A percentile compares a stretch with the other conserved stretches of the same genome.
Conservation (phyloP, 257 asterid species). For the Perilla frutescens region DNA sequence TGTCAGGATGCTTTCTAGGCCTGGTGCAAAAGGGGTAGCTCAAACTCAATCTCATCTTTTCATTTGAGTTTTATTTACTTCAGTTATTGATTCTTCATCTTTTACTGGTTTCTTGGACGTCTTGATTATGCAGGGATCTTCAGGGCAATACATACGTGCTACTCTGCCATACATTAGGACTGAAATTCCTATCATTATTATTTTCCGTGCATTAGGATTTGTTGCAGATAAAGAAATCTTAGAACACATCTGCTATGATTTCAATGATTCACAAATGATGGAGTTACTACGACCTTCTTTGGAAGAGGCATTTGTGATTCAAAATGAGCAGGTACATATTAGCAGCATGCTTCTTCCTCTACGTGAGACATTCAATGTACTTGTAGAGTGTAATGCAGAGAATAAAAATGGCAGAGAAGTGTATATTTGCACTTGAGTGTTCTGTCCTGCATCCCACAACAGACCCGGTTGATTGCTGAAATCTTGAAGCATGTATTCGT, state of each 20-base stretch:
- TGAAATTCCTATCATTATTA: slow-evolving; percentile 83
- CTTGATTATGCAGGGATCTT: slow-evolving; percentile 66
- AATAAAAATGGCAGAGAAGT: background rate
- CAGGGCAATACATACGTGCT: slow-evolving; percentile 87
- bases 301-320: slow-evolving; percentile 93
- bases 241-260: slow-evolving; percentile 87
- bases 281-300: slow-evolving; percentile 83
- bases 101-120: background rate
- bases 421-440: background rate
- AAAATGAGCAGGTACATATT: slow-evolving; percentile 64
- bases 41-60: background rate
- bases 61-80: background rate
- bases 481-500: slow-evolving; percentile 23
- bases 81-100: background rate
- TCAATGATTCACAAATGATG: slow-evolving; percentile 82
- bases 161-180: slow-evolving; percentile 88
- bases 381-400: background rate
- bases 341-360: background rate
- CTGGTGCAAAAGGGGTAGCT: slow-evolving; percentile 86
- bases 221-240: slow-evolving; percentile 84
- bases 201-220: slow-evolving; percentile 82
- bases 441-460: too few relatives aligned
- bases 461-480: background rate
- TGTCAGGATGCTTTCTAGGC: slow-evolving; percentile 89
- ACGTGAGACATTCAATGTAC: background rate